Evolutionary conservation across 345 rosid species (phyloP), one percentile per base, ranked within the genome.

Genomic region (Abelmoschus esculentus): DNA sequence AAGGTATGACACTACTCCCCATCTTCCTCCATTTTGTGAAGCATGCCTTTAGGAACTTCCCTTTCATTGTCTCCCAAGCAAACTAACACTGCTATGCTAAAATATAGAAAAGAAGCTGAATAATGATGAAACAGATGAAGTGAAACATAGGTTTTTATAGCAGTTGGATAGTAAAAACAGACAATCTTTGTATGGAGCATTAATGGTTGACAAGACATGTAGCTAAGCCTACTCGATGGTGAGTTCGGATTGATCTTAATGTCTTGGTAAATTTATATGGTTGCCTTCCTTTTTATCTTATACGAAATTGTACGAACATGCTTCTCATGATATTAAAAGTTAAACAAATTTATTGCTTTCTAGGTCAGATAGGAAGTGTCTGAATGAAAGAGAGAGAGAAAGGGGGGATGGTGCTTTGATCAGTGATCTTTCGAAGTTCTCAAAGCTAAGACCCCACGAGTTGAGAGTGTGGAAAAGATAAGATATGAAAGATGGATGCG

Each of bases 271-370:
- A 14, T 38, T 38, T 38, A 18, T 29, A 29, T 12, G 65, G 64
- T 36, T 72, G 66, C 52, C 72, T 79, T 78, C 81, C 75, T 73
- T 67, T 65, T 76, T 49, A 46, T 17, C 57, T 49, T 77, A 82
- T 83, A 84, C 86, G 78, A 83, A 86, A 70, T 61, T 81, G 92
- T 90, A 86, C 86, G 92, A 87, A 77, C 77, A 76, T 53, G 74
- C 76, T 72, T 75, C 19, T 49, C 49, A 73, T 72, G 63, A 61
- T 46, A 72, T 29, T 31, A 14, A 29, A 38, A 42, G 54, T 53
- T 65, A 46, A 26, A 44, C 38, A 65, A 61, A 52, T 22, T 61
- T 72, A 73, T 34, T 12, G 29, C 9, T n/a, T 57, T 34, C 67
- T 2, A 26, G 18, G 46, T 42, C 52, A 19, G 31, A 47, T 11